Percentiles rank a stretch among this genome's conserved stretches.
Evolutionary conservation across 306 rosid genomes (phyloP).

Genomic region (Phaseolus lunatus): DNA sequence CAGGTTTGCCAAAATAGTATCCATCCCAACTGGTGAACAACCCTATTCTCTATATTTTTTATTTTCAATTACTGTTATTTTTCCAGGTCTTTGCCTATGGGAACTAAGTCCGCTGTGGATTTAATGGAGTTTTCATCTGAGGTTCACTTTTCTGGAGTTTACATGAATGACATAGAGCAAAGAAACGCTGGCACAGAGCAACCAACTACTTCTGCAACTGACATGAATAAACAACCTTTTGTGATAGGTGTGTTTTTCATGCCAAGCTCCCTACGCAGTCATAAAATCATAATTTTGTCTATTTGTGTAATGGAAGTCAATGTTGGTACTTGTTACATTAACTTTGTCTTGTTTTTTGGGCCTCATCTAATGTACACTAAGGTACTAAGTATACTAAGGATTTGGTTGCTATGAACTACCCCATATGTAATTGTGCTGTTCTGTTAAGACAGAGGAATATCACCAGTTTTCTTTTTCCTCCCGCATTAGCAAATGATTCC

Average conservation of each 20-base stretch:
- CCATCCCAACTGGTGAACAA: too few relatives aligned
- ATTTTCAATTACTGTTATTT: neutral
- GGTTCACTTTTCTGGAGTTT: constrained; percentile 92
- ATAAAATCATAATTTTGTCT: neutral
- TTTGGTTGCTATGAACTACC: constrained; percentile 12
- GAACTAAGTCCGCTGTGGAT: constrained; percentile 65
- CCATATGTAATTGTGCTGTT: constrained; percentile 5
- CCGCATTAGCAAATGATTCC: constrained; percentile 15
- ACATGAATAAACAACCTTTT: constrained; percentile 79
- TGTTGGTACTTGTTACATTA: neutral
- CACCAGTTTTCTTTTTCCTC: neutral
- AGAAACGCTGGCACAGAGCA: constrained; percentile 55
- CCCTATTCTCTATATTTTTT: neutral
- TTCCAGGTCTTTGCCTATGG: constrained; percentile 61
- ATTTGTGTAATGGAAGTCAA: constrained; percentile 17
- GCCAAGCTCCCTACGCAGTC: constrained; percentile 7
- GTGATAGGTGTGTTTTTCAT: constrained; percentile 73
- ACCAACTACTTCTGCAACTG: constrained; percentile 66
- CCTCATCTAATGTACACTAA: neutral
- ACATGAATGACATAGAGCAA: constrained; percentile 69
- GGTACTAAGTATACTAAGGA: neutral
- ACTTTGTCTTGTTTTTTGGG: neutral
- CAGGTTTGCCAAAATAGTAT: too few relatives aligned
- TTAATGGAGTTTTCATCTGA: constrained; percentile 75
- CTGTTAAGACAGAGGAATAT: constrained; percentile 23